Evolutionary conservation across 306 rosid species (phyloP).

Genomic region (Malus asiatica): DNA sequence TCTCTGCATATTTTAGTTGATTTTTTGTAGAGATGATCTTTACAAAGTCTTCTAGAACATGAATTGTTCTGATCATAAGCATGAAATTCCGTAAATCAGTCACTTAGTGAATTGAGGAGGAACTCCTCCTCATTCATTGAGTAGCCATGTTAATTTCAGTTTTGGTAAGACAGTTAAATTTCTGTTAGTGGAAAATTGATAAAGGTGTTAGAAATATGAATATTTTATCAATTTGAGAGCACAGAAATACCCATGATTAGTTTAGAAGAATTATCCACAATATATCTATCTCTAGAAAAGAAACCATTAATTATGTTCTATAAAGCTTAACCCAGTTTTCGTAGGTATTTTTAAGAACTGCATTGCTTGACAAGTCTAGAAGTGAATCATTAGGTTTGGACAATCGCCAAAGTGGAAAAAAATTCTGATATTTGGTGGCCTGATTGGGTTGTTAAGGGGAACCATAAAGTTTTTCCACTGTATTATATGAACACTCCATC

Average conservation of each 20-base stretch:
- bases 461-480: not conserved
- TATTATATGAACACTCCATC: not conserved
- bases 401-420: not conserved
- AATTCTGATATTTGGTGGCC: not conserved
- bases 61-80: too few species aligned
- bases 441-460: not conserved
- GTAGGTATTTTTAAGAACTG: not conserved
- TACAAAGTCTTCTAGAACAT: too few species aligned
- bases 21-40: too few species aligned
- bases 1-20: too few species aligned
- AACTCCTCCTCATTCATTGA: too few species aligned
- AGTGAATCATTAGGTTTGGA: not conserved
- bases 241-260: not conserved
- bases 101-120: too few species aligned
- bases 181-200: not conserved
- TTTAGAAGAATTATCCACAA: not conserved
- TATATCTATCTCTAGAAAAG: not conserved
- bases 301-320: too few species aligned
- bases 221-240: not conserved
- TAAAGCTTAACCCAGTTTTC: not conserved
- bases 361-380: not conserved
- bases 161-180: not conserved
- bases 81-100: too few species aligned
- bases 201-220: not conserved
- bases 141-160: too few species aligned